These are phyloP conservation scores for Ricinus communis DNA, from an alignment of 345 rosid genomes.

Conservation along the genomic window DNA sequence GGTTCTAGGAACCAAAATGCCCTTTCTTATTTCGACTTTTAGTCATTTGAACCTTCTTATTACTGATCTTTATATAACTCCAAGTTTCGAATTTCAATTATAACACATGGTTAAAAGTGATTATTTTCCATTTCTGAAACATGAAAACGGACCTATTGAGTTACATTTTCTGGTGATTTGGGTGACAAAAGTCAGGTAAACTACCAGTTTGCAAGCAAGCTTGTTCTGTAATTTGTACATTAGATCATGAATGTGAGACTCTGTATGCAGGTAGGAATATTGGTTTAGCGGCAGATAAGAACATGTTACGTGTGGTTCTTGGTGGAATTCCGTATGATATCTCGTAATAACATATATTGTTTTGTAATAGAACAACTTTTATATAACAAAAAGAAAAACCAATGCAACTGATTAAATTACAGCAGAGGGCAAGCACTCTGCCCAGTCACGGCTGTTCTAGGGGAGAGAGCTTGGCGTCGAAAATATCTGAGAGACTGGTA, in stretches of 20 bases:
- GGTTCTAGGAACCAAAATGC: no score
- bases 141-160: conserved; percentile 28
- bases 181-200: conserved; percentile 37
- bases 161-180: conserved; percentile 33
- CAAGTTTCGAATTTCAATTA: no score
- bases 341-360: no score
- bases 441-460: conserved; percentile 24
- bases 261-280: conserved; percentile 26
- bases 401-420: neutral
- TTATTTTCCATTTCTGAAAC: neutral
- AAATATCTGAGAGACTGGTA: conserved; percentile 29
- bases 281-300: conserved; percentile 31
- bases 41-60: no score
- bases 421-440: conserved; percentile 23
- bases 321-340: conserved; percentile 28
- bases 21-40: no score
- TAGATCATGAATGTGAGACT: neutral
- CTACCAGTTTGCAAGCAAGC: neutral
- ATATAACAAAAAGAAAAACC: no score
- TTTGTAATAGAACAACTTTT: no score
- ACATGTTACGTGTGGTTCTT: conserved; percentile 30
- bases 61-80: no score
- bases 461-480: conserved; percentile 23
- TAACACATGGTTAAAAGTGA: no score
- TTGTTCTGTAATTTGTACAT: neutral